Base-by-base conservation (phyloP, 140 eudicot genomes). In the Cichorium intybus region DNA sequence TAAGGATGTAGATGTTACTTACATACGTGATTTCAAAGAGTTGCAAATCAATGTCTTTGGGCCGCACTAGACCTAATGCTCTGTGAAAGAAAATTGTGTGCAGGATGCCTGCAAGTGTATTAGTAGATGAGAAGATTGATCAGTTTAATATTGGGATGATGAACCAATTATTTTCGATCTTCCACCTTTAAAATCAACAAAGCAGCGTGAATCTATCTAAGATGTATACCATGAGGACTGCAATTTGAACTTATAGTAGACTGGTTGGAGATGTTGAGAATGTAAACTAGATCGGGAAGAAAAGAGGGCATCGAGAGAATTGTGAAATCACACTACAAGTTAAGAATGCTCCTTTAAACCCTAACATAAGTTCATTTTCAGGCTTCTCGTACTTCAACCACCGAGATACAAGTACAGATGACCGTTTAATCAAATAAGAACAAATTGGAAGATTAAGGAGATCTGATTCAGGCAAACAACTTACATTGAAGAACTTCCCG, bases 21-120 rank as follows among this genome's bases (percentile, higher is more conserved):
- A 93, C 99, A 68, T 93, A 93, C 27, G 99, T 93, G 22, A 93
- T 86, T 63, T 93, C 99, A 60, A 88, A 88, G 24, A 93, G 97
- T 59, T 89, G 87, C 81, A 88, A 73, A 78, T 93, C 99, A 58
- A 93, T 64, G 73, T 93, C 99, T 79, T 88, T 93, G 58, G 99
- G 99, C 48, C 95, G 89, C 77, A 93, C 95, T 60, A 93, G 81
- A 50, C 99, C 99, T 72, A 93, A 75, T 31, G 97, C 97, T 77
- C 99, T 85, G 83, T 93, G 99, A 82, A 93, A 93, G 75, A 93
- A 73, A 62, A 93, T 78, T 15, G 99, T 88, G 67, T 93, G 99
- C 54, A 93, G 80, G 79, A 93, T 86, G 69, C 99, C 99, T 93
- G 85, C 86, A 88, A 33, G 56, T 58, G 71, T 60, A 66, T 67